phyloP scores from a whole-genome alignment of 768 basidiomycete genomes.

The Leucocoprinus sp. region DNA sequence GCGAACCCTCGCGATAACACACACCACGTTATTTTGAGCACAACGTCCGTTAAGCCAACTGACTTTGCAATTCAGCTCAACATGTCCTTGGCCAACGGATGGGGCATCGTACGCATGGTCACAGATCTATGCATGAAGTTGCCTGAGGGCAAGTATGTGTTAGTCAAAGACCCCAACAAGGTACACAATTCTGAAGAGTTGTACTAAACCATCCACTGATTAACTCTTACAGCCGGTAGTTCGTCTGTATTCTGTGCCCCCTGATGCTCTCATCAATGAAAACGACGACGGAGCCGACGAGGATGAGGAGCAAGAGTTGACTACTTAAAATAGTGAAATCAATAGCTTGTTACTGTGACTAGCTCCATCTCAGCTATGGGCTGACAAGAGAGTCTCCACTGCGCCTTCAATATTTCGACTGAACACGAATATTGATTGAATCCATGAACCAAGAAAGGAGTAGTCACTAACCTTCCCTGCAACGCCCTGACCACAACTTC shows the following conservation, averaged over 20 bases:
- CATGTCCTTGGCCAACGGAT: slow-evolving; percentile 90
- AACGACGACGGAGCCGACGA: slow-evolving; percentile 45
- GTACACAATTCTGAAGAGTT: slow-evolving; percentile 33
- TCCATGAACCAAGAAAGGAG: not conserved
- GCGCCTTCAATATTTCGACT: slow-evolving; percentile 77
- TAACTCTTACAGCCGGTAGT: slow-evolving; percentile 68
- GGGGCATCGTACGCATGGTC: slow-evolving; percentile 96
- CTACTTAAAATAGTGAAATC: slow-evolving; percentile 1
- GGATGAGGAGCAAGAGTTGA: slow-evolving; percentile 14
- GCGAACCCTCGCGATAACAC: slow-evolving; percentile 91
- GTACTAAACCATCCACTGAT: slow-evolving; percentile 11
- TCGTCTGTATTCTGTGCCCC: slow-evolving; percentile 88
- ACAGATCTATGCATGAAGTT: slow-evolving; percentile 93
- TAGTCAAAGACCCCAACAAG: slow-evolving; percentile 97
- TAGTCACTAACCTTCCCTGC: slow-evolving; percentile 61
- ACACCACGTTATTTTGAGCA: slow-evolving; percentile 92
- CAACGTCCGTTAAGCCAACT: slow-evolving; percentile 86
- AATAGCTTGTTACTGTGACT: not conserved
- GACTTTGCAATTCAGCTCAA: slow-evolving; percentile 96
- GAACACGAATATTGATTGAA: slow-evolving; percentile 10
- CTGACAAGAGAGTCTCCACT: slow-evolving; percentile 63
- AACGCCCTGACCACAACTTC: slow-evolving; percentile 69
- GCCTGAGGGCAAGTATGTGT: slow-evolving; percentile 96
- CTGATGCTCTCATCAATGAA: slow-evolving; percentile 74
- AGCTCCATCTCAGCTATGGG: too few species aligned